These are phyloP conservation scores for Ophiognomonia clavigignenti-juglandacearum DNA, from an alignment of 2,329 filamentous ascomycete species.

Conservation along the genomic window DNA sequence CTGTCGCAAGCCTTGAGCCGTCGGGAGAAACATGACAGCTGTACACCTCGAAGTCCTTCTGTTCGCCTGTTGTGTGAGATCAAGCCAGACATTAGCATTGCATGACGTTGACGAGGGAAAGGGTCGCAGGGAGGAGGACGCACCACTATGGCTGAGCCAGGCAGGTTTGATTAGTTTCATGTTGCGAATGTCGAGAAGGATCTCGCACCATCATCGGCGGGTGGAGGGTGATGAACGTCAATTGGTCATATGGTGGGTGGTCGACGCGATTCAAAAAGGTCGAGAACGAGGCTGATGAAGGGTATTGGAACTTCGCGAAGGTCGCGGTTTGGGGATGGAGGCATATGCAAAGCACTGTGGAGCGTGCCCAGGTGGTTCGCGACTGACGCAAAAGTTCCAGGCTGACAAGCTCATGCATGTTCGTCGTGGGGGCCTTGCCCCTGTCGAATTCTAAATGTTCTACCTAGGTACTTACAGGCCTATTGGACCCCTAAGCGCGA, in stretches of 20 bases:
- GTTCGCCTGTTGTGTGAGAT: constrained; percentile 61
- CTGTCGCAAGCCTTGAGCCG: constrained; percentile 85
- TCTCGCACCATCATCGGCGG: constrained; percentile 12
- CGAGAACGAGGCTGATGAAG: not conserved
- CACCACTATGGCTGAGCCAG: constrained; percentile 92
- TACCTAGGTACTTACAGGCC: not conserved
- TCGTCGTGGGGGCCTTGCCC: too few species aligned
- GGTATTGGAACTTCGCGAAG: not conserved
- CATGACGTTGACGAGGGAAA: not conserved
- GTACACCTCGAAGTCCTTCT: constrained; percentile 98
- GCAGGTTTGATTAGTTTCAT: constrained; percentile 89
- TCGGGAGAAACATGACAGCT: constrained; percentile 97
- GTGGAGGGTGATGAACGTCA: not conserved
- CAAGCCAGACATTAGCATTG: constrained; percentile 21
- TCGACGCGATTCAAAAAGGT: too few species aligned
- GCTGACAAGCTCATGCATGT: constrained; percentile 1
- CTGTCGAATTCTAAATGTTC: too few species aligned
- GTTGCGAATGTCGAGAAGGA: constrained; percentile 10
- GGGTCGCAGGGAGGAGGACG: constrained; percentile 19
- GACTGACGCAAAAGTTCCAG: constrained; percentile 5
- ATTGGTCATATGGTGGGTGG: not conserved
- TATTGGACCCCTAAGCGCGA: not conserved
- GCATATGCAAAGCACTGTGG: constrained; percentile 7
- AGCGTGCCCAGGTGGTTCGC: too few species aligned
- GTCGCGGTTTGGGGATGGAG: not conserved